phyloP scores from a whole-genome alignment of 176 grass and related monocot genomes.

The Rhipidocladum racemiflorum region DNA sequence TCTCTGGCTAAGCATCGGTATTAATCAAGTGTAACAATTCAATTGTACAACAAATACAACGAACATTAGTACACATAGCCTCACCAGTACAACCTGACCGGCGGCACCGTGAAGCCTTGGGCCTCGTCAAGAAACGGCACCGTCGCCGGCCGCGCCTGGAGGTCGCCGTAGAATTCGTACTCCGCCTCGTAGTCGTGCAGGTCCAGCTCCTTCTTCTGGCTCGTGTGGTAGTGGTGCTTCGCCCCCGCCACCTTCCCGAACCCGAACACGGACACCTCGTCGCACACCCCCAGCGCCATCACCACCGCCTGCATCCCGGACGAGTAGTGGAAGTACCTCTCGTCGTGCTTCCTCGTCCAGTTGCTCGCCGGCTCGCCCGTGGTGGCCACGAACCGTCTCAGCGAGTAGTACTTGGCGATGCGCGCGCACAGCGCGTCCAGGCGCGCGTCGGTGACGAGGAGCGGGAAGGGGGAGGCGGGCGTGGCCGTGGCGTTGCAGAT shows the following conservation, averaged over 20 bases:
- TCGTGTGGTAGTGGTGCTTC: conserved; percentile 83
- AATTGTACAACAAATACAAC: conserved; percentile 18
- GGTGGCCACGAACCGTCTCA: conserved; percentile 49
- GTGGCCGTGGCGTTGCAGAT: conserved; percentile 58
- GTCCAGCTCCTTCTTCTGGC: conserved; percentile 65
- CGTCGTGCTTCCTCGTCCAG: conserved; percentile 60
- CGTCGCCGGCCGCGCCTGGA: conserved; percentile 48
- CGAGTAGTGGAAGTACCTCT: conserved; percentile 76
- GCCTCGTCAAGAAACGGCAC: conserved; percentile 55
- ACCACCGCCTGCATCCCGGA: conserved; percentile 80
- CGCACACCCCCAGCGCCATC: conserved; percentile 59
- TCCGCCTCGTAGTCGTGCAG: conserved; percentile 89
- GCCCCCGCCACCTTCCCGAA: conserved; percentile 61
- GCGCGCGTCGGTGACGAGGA: conserved; percentile 63
- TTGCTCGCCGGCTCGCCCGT: conserved; percentile 40
- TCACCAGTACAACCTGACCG: conserved; percentile 35
- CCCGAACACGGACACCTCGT: conserved; percentile 56
- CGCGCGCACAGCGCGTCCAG: conserved; percentile 71
- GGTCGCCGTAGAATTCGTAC: conserved; percentile 77
- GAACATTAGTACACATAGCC: neutral
- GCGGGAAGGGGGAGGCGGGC: conserved; percentile 26
- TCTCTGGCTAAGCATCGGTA: neutral
- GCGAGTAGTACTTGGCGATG: conserved; percentile 77
- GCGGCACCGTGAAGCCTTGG: conserved; percentile 29
- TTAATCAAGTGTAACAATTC: neutral